Base-by-base conservation (phyloP, 2,329 filamentous ascomycete genomes). In the Leptographium radiaticola region DNA sequence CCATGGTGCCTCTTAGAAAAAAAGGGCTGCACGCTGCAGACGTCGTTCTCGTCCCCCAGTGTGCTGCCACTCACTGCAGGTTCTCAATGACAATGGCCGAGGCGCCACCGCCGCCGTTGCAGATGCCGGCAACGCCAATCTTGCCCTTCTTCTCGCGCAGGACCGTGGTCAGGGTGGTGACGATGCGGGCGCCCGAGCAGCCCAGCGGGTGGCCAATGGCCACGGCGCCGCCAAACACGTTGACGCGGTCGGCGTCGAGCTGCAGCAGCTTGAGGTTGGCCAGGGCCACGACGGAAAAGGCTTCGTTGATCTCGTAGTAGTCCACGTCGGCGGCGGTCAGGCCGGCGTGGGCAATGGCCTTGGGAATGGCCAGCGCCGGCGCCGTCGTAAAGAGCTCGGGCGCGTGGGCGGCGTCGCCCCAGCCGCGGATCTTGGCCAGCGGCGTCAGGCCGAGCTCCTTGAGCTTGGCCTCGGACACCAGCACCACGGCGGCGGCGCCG, bases 231-330 rank as follows among this genome's bases (percentile, higher is more conserved):
- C 93, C 93, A 65, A 89, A 91, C 54, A 97, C 75, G 73, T 98
- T 98, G 67, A 98, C 90, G 73, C 89, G 94, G 56, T 90, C 87
- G 60, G 87, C 79, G 59, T 76, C 75, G 55, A 98, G 73, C 58
- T 76, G 78, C 43, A 98, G 82, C 53, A 97, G 70, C 80, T 98
- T 95, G 74, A 95, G 83, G 76, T 98, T 98, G 61, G 93, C 90
- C 52, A 98, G 79, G 42, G 93, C 89, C 59, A 98, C 93, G 50
- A 95, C 93, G 59, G 87, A 93, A 77, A 98, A 98, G 44, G 93
- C 93, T 77, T 98, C 93, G 76, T 98, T 98, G 77, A 98, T 96
- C 77, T 98, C 93, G 70, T 93, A 98, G 62, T 83, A 93, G 65
- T 97, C 91, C 55, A 98, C 78, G 56, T 87, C 77, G 59, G 84